Evolutionary conservation across 1,139 yeast species (phyloP), one percentile per base, ranked within the genome.

Genomic region (Geotrichum phurueaensis): DNA sequence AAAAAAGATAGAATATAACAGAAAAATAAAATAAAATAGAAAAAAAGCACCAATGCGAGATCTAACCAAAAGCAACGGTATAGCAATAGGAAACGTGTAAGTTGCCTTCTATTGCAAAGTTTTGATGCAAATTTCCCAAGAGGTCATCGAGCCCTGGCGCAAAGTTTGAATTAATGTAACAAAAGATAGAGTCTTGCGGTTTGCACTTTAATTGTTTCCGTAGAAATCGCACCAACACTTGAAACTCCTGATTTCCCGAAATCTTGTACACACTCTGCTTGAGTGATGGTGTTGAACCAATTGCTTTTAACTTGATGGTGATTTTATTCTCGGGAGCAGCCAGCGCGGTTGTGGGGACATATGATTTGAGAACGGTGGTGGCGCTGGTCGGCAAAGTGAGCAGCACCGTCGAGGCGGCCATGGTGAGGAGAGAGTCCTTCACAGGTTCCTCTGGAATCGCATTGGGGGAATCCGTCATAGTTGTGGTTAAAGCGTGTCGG

Each of bases 111-210:
- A 59, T 51, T 13, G 54, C 59, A 54, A 56, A 59, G n/a, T 31
- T 45, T 9, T 53, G 48, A 58, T 64, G 66, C 53, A 77, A 61
- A 57, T 71, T 69, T 12, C 69, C 75, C 22, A 76, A 62, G 13
- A 67, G 65, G 51, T 73, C 73, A 62, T 77, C 79, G 47, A 75
- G 67, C 2, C 75, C 68, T 2, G 80, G 79, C n/a, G 79, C 70
- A 67, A 77, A 77, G 13, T 76, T 66, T 25, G 74, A 67, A 59
- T 75, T 75, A 36, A 76, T 67, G 62, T 77, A 76, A 63, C 77
- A 74, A 61, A 76, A 75, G 50, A 76, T 62, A 33, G 76, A 67
- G 33, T 72, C 73, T 23, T 67, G 57, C 6, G 67, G 66, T 20
- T 65, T 61, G 55, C 69, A 64, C 47, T 70, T 68, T 51, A 77